Base-by-base conservation (phyloP, 2,329 filamentous ascomycete species). In the Raffaelea ambrosiae region DNA sequence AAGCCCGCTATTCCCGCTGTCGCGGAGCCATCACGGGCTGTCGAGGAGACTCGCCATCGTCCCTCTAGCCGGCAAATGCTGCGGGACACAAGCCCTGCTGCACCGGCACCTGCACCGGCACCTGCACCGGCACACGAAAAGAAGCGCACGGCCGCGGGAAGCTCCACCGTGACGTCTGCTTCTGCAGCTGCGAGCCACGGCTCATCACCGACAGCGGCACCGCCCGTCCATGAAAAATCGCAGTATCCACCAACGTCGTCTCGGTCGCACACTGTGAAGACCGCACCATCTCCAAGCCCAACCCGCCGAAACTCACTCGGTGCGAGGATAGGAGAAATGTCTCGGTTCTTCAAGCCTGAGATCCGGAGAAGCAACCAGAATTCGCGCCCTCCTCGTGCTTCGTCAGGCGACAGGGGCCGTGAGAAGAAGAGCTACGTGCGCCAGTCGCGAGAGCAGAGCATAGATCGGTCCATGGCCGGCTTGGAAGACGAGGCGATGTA, bases 181-280 rank as follows among this genome's bases (percentile, higher is more conserved):
- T n/a, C n/a, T n/a, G n/a, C n/a, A n/a, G n/a, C n/a, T n/a, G n/a
- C n/a, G n/a, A n/a, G 33, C 26, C 9, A 44, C 22, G 23, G 26
- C 20, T 23, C 41, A 19, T 14, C 23, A 20, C 19, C 19, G 9
- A 23, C 13, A 9, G 8, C 22, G 9, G 38, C 19, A 5, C 14
- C 8, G n/a, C 20, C 13, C 22, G 5, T 13, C n/a, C 2, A 29
- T 16, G 49, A 44, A 18, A 53, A 52, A 19, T 19, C 44, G 20
- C 51, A 47, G 8, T 59, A 57, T 33, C 61, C 61, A 2, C 61
- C 61, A 1, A 58, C 59, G 0, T 57, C 62, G 16, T 65, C 63
- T 7, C 57, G 60, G 21, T 60, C 61, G 10, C 59, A 58, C 13
- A 58, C 56, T 43, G 43, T 64, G 26, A 58, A 57, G n/a, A 55